Evolutionary conservation across 768 basidiomycete species (phyloP).

Genomic region (Pisolithus orientalis): DNA sequence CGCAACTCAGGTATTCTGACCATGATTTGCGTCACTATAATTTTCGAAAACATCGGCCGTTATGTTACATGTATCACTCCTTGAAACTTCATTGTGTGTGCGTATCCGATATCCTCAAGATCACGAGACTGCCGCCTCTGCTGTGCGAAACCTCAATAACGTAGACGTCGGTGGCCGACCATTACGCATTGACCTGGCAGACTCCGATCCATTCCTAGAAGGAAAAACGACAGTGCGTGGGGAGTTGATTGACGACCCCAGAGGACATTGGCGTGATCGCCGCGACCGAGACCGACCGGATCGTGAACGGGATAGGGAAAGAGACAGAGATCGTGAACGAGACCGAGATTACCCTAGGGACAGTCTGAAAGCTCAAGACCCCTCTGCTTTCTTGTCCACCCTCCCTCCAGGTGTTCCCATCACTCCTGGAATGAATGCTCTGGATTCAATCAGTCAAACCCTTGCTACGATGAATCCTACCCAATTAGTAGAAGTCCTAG

Average conservation of each 20-base stretch:
- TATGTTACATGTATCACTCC: conserved; percentile 8
- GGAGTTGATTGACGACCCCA: conserved; percentile 58
- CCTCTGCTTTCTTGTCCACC: conserved; percentile 50
- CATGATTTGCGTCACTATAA: conserved; percentile 12
- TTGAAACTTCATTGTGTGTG: conserved; percentile 2
- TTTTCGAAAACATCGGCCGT: not conserved
- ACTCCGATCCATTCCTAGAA: conserved; percentile 88
- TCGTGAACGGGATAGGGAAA: conserved; percentile 31
- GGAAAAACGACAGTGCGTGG: conserved; percentile 85
- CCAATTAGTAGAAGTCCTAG: conserved; percentile 88
- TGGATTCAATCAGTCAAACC: conserved; percentile 82
- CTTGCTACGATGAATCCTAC: conserved; percentile 78
- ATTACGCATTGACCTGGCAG: conserved; percentile 89
- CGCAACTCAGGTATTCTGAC: conserved; percentile 34
- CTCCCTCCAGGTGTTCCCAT: conserved; percentile 76
- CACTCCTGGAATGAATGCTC: conserved; percentile 59
- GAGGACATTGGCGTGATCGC: conserved; percentile 37
- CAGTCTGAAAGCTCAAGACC: conserved; percentile 30
- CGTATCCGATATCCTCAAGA: conserved; percentile 40
- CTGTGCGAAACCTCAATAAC: conserved; percentile 93
- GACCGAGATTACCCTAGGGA: conserved; percentile 31
- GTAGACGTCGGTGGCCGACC: conserved; percentile 89
- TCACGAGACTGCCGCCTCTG: conserved; percentile 92
- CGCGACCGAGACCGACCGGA: conserved; percentile 41
- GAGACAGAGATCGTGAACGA: conserved; percentile 45